Evolutionary conservation across 352 stramenopile species (phyloP).

Genomic region (Hyaloperonospora arabidopsidis): DNA sequence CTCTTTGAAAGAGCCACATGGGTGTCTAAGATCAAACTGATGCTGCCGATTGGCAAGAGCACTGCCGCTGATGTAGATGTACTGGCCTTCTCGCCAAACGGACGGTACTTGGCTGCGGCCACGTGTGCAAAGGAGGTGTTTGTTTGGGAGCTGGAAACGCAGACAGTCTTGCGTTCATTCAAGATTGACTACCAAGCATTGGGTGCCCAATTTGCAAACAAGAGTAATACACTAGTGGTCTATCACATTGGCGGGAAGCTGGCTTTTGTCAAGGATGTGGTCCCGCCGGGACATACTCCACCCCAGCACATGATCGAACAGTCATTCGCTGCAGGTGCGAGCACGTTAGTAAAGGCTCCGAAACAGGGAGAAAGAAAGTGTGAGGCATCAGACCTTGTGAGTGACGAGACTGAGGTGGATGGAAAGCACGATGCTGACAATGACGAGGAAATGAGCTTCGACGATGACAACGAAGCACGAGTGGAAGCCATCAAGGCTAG

Average conservation of each 20-base stretch:
- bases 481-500: conserved; percentile 79
- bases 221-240: conserved; percentile 44
- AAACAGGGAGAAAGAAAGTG: conserved; percentile 24
- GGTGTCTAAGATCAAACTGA: conserved; percentile 32
- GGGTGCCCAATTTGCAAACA: conserved; percentile 50
- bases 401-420: conserved; percentile 42
- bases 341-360: conserved; percentile 1
- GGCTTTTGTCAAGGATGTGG: conserved; percentile 56
- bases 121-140: conserved; percentile 69
- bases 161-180: conserved; percentile 50
- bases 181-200: conserved; percentile 49
- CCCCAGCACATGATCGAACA: conserved; percentile 35
- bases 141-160: conserved; percentile 51
- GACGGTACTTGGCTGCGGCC: conserved; percentile 56
- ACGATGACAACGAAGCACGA: conserved; percentile 58
- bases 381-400: conserved; percentile 34
- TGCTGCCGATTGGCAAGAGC: conserved; percentile 52
- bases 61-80: conserved; percentile 58
- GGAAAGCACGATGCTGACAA: conserved; percentile 25
- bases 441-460: conserved; percentile 35
- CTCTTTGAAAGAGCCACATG: conserved; percentile 49
- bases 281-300: conserved; percentile 46
- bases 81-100: conserved; percentile 71
- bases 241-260: conserved; percentile 57
- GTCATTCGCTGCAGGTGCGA: conserved; percentile 1